These are phyloP conservation scores for Catenaria anguillulae DNA, from an alignment of 371 early-diverging fungal species.

Conservation along the genomic window DNA sequence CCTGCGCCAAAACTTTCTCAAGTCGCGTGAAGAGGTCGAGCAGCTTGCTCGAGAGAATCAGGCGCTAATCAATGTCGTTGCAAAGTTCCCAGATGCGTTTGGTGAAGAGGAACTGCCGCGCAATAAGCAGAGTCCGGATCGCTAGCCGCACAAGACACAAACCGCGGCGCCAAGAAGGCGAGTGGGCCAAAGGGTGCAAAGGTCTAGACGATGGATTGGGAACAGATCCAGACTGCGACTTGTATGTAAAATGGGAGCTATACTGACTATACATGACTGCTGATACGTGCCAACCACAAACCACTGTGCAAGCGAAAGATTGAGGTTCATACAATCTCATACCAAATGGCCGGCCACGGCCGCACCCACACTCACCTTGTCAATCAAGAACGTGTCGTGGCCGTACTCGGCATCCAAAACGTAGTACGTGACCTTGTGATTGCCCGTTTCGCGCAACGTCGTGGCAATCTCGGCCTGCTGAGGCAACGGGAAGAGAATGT, in stretches of 20 bases:
- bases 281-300: too few species aligned
- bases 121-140: too few species aligned
- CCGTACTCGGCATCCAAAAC: conserved; percentile 94
- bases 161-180: too few species aligned
- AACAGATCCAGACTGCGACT: too few species aligned
- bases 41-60: background rate
- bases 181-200: too few species aligned
- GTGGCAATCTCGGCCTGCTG: conserved; percentile 91
- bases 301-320: too few species aligned
- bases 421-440: conserved; percentile 78
- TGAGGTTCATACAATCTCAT: too few species aligned
- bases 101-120: background rate
- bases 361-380: conserved; percentile 71
- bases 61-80: conserved; percentile 1
- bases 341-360: conserved; percentile 89
- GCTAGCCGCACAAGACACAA: too few species aligned
- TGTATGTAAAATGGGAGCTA: too few species aligned
- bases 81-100: background rate
- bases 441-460: conserved; percentile 61
- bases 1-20: background rate
- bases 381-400: conserved; percentile 91
- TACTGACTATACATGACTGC: too few species aligned
- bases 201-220: too few species aligned
- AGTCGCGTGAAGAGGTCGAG: background rate
- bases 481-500: conserved; percentile 84